phyloP scores from a whole-genome alignment of 2,329 filamentous ascomycete species.

The Claviceps cyperi region DNA sequence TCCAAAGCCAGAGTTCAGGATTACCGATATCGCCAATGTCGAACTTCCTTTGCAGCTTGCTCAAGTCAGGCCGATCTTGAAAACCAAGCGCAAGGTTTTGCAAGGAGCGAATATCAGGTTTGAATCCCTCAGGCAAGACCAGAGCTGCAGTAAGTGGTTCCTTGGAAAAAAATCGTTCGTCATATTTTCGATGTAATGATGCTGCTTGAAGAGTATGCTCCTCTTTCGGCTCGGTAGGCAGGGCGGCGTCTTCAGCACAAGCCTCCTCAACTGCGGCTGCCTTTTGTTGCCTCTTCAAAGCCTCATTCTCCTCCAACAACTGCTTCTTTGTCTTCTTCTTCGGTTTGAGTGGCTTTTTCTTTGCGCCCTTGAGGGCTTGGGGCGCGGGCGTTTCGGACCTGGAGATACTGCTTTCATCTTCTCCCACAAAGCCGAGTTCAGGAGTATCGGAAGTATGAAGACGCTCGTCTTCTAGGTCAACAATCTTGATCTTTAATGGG shows the following conservation, averaged over 20 bases:
- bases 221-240: slow-evolving; percentile 16
- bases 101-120: slow-evolving; percentile 30
- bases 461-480: slow-evolving; percentile 34
- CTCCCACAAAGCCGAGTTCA: slow-evolving; percentile 31
- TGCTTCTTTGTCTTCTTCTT: slow-evolving; percentile 74
- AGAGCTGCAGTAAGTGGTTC: slow-evolving; percentile 30
- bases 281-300: slow-evolving; percentile 41
- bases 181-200: slow-evolving; percentile 33
- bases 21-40: slow-evolving; percentile 29
- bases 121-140: slow-evolving; percentile 28
- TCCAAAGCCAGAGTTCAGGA: slow-evolving; percentile 43
- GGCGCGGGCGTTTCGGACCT: slow-evolving; percentile 33
- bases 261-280: slow-evolving; percentile 22
- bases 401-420: slow-evolving; percentile 24
- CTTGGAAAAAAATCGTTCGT: slow-evolving; percentile 36
- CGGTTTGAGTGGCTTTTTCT: slow-evolving; percentile 39
- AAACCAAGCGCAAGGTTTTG: slow-evolving; percentile 27
- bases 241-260: slow-evolving; percentile 27
- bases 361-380: slow-evolving; percentile 31
- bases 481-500: slow-evolving; percentile 50
- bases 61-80: slow-evolving; percentile 34
- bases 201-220: slow-evolving; percentile 14
- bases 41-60: slow-evolving; percentile 35
- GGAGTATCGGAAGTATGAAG: slow-evolving; percentile 35
- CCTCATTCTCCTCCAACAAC: slow-evolving; percentile 52